Conservation (phyloP, 2,329 filamentous ascomycete species). For the Ophidiomyces ophidiicola region DNA sequence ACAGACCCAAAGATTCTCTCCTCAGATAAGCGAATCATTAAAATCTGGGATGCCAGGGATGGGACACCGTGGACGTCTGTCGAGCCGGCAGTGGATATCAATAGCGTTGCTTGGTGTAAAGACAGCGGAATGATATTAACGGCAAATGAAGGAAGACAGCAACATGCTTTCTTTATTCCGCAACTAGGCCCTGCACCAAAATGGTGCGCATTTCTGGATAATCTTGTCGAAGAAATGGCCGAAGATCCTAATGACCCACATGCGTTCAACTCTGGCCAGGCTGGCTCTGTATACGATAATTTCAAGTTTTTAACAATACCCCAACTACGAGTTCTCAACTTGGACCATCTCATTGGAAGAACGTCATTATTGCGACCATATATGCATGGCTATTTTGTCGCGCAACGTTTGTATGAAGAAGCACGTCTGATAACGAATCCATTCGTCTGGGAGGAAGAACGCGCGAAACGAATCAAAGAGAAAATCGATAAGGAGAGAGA, state of each 20-base stretch:
- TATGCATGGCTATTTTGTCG: constrained; percentile 98
- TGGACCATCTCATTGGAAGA: constrained; percentile 81
- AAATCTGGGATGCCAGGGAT: constrained; percentile 77
- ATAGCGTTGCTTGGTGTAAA: constrained; percentile 84
- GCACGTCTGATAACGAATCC: constrained; percentile 86
- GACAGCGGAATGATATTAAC: constrained; percentile 91
- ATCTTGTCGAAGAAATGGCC: constrained; percentile 96
- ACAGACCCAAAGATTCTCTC: constrained; percentile 67
- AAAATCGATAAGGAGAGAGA: constrained; percentile 97
- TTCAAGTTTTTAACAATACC: constrained; percentile 93
- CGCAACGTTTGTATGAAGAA: constrained; percentile 89
- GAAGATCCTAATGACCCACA: constrained; percentile 59
- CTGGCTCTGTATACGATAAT: constrained; percentile 85
- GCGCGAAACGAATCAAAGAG: constrained; percentile 79
- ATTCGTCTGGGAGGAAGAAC: constrained; percentile 84
- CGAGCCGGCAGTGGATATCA: constrained; percentile 87
- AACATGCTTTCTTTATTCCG: constrained; percentile 90
- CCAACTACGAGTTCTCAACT: constrained; percentile 71
- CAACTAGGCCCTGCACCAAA: constrained; percentile 84
- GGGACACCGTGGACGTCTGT: constrained; percentile 91
- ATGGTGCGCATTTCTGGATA: constrained; percentile 96
- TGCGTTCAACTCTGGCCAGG: constrained; percentile 33
- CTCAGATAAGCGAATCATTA: constrained; percentile 90
- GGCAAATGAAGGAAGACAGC: constrained; percentile 89
- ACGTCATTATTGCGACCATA: constrained; percentile 85